Evolutionary conservation across 805 yeast species (phyloP).

Genomic region (Metschnikowia kunwiensis): DNA sequence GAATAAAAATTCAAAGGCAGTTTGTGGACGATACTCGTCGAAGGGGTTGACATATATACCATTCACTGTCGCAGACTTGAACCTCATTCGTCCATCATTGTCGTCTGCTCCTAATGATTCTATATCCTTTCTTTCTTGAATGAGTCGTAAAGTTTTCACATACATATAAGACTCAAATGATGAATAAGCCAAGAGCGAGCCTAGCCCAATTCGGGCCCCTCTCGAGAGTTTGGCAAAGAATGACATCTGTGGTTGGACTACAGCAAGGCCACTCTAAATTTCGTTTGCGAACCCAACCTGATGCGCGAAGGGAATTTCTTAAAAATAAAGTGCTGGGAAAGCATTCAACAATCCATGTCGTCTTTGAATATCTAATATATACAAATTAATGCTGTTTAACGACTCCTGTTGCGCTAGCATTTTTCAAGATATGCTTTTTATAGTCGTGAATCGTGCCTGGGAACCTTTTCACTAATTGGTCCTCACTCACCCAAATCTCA

Average conservation of each 20-base stretch:
- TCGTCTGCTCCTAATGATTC: not conserved
- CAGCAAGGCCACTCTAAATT: too few relatives aligned
- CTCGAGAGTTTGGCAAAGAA: slow-evolving; percentile 19
- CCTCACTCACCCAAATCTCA: slow-evolving; percentile 94
- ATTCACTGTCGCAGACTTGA: slow-evolving; percentile 43
- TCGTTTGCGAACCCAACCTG: too few relatives aligned
- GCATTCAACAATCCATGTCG: too few relatives aligned
- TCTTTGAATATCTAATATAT: too few relatives aligned
- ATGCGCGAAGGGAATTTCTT: too few relatives aligned
- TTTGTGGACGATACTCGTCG: slow-evolving; percentile 84
- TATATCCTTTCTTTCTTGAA: slow-evolving; percentile 27
- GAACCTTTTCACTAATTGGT: slow-evolving; percentile 73
- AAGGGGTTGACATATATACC: slow-evolving; percentile 92
- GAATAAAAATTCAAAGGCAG: slow-evolving; percentile 76
- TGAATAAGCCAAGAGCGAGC: slow-evolving; percentile 53
- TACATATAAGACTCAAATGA: slow-evolving; percentile 65
- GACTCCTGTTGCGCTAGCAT: slow-evolving; percentile 84
- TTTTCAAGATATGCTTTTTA: slow-evolving; percentile 77
- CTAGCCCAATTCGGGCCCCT: slow-evolving; percentile 40
- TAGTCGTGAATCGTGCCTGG: slow-evolving; percentile 83
- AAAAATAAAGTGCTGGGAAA: too few relatives aligned
- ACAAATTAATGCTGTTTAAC: slow-evolving; percentile 70
- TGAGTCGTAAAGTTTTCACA: slow-evolving; percentile 50
- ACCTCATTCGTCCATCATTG: slow-evolving; percentile 17
- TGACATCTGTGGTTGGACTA: too few relatives aligned